Evolutionary conservation across 768 basidiomycete species (phyloP).

Genomic region (Fomitopsis pulvina): DNA sequence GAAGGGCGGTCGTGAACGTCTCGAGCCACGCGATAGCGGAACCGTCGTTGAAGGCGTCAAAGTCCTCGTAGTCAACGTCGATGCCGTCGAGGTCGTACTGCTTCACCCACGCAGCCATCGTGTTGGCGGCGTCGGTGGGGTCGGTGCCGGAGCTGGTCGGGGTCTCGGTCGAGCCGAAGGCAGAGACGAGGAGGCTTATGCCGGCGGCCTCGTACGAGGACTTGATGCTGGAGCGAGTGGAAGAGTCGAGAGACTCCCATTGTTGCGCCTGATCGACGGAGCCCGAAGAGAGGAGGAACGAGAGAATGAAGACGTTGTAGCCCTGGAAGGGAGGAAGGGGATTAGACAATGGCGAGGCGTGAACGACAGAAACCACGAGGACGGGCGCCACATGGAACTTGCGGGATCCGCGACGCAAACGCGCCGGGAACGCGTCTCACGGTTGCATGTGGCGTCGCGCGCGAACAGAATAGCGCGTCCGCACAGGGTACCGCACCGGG

Average conservation of each 20-base stretch:
- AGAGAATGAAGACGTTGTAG: constrained; percentile 50
- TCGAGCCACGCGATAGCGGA: constrained; percentile 40
- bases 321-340: constrained; percentile 29
- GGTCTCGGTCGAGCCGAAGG: constrained; percentile 46
- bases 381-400: background rate
- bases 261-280: constrained; percentile 55
- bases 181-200: constrained; percentile 57
- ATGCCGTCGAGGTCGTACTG: constrained; percentile 58
- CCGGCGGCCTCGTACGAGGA: constrained; percentile 51
- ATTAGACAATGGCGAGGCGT: background rate
- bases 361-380: background rate
- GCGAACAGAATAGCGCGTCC: no score
- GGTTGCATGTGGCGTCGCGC: no score
- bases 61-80: constrained; percentile 67
- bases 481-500: no score
- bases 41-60: constrained; percentile 26
- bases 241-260: constrained; percentile 42
- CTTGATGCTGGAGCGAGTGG: constrained; percentile 42
- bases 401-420: background rate
- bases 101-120: constrained; percentile 60
- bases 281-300: constrained; percentile 50
- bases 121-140: constrained; percentile 53
- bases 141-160: constrained; percentile 57
- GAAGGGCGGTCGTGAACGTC: constrained; percentile 43
- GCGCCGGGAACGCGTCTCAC: no score